Evolutionary conservation across 1,284 basidiomycete genomes (phyloP).

Genomic region (Bjerkandera adusta): DNA sequence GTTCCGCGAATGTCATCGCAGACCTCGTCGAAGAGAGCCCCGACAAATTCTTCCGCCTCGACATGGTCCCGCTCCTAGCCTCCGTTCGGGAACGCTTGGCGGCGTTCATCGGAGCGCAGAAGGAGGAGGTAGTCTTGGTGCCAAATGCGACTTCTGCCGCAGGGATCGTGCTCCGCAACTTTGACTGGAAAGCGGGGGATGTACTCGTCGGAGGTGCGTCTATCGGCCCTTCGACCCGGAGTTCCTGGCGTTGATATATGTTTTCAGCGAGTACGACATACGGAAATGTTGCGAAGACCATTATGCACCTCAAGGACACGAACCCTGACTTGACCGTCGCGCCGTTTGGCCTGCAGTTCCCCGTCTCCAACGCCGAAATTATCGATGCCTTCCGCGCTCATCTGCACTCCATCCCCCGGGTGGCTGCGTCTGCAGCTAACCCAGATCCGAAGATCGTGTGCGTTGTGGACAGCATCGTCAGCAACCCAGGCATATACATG

Average conservation of each 20-base stretch:
- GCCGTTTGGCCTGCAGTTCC: constrained; percentile 27
- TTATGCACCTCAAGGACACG: constrained; percentile 55
- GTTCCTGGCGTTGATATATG: background rate
- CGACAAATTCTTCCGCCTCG: constrained; percentile 56
- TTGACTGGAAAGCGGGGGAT: constrained; percentile 47
- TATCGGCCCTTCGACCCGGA: no score
- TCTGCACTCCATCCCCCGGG: constrained; percentile 26
- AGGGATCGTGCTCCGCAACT: constrained; percentile 58
- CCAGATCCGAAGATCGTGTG: constrained; percentile 51
- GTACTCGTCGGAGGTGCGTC: constrained; percentile 43
- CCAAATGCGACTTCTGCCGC: constrained; percentile 63
- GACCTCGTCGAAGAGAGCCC: constrained; percentile 53
- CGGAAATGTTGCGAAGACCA: constrained; percentile 48
- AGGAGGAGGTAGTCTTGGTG: constrained; percentile 62
- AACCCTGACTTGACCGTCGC: constrained; percentile 7
- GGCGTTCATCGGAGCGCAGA: constrained; percentile 50
- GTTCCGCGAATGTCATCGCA: constrained; percentile 43
- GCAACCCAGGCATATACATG: constrained; percentile 64
- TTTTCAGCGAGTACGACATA: constrained; percentile 42
- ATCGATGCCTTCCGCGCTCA: constrained; percentile 45
- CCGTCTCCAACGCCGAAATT: constrained; percentile 57
- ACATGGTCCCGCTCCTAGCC: constrained; percentile 30
- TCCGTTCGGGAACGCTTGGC: constrained; percentile 40
- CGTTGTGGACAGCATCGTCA: constrained; percentile 70
- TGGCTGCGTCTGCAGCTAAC: background rate